Evolutionary conservation across 2,329 filamentous ascomycete species (phyloP).

Genomic region (Helicocarpus griseus): DNA sequence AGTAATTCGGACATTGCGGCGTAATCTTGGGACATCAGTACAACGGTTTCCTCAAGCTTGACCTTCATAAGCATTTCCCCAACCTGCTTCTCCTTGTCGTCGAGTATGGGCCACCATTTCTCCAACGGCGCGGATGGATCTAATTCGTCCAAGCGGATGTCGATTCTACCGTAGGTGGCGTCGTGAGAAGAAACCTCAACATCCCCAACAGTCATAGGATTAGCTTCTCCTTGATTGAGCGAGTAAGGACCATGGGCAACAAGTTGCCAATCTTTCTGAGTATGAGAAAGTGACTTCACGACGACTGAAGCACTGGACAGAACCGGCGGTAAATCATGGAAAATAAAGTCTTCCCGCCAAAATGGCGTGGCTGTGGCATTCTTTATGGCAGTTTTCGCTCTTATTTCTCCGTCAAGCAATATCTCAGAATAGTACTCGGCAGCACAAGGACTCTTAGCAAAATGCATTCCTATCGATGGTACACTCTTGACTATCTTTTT

Average conservation of each 20-base stretch:
- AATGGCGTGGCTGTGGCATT: constrained; percentile 37
- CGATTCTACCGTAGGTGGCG: constrained; percentile 50
- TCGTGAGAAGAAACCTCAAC: constrained; percentile 40
- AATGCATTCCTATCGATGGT: constrained; percentile 17
- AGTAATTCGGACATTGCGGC: constrained; percentile 70
- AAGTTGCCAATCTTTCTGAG: constrained; percentile 42
- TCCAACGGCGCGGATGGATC: constrained; percentile 70
- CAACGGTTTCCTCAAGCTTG: constrained; percentile 78
- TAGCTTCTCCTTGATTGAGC: constrained; percentile 30
- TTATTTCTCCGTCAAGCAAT: constrained; percentile 38
- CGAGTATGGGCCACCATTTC: constrained; percentile 76
- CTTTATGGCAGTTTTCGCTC: constrained; percentile 40
- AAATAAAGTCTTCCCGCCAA: constrained; percentile 41
- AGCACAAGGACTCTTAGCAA: constrained; percentile 13
- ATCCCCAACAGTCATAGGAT: constrained; percentile 30
- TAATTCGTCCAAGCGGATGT: constrained; percentile 69
- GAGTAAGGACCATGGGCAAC: constrained; percentile 36
- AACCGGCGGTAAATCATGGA: constrained; percentile 38
- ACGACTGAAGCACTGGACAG: constrained; percentile 38
- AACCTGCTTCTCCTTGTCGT: constrained; percentile 64
- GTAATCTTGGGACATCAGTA: constrained; percentile 80
- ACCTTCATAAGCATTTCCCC: constrained; percentile 80
- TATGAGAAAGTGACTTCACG: constrained; percentile 37
- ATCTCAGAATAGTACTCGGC: constrained; percentile 41
- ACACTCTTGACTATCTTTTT: constrained; percentile 26